These are phyloP conservation scores for Ganoderma boninense DNA, from an alignment of 1,284 basidiomycete genomes.

Conservation along the genomic window DNA sequence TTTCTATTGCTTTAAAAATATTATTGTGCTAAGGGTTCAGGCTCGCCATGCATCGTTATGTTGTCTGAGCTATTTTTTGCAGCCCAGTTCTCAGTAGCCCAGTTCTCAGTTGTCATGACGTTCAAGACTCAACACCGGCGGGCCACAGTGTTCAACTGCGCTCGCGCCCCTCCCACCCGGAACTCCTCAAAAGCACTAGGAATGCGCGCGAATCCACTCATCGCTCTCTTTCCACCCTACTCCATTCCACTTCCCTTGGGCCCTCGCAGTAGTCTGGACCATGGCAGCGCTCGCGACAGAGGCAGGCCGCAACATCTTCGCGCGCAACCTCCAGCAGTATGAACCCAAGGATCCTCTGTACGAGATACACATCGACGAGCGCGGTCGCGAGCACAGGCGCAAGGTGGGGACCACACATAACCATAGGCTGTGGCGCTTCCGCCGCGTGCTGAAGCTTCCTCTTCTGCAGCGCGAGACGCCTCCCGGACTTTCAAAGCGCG, in stretches of 20 bases:
- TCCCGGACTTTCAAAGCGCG: slow-evolving; percentile 80
- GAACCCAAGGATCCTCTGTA: slow-evolving; percentile 83
- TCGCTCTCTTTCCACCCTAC: neutral
- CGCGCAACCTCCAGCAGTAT: slow-evolving; percentile 69
- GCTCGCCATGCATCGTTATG: too few species aligned
- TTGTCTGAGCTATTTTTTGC: too few species aligned
- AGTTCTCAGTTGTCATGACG: slow-evolving; percentile 6
- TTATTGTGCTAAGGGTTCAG: too few species aligned
- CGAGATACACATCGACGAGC: slow-evolving; percentile 72
- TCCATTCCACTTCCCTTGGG: neutral
- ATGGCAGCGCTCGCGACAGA: slow-evolving; percentile 51
- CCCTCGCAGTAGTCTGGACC: slow-evolving; percentile 3
- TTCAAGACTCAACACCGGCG: neutral
- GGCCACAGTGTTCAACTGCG: neutral
- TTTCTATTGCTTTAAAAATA: too few species aligned
- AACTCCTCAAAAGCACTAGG: neutral
- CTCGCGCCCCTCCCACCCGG: neutral
- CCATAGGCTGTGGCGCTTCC: slow-evolving; percentile 6
- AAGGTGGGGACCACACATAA: slow-evolving; percentile 52
- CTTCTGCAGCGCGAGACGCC: slow-evolving; percentile 70
- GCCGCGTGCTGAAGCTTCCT: slow-evolving; percentile 5
- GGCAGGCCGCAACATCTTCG: slow-evolving; percentile 67
- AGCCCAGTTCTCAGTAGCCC: too few species aligned
- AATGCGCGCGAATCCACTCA: neutral
- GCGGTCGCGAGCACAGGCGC: slow-evolving; percentile 72